Conservation (phyloP, 805 yeast species). For the Phaffomyces thermotolerans region DNA sequence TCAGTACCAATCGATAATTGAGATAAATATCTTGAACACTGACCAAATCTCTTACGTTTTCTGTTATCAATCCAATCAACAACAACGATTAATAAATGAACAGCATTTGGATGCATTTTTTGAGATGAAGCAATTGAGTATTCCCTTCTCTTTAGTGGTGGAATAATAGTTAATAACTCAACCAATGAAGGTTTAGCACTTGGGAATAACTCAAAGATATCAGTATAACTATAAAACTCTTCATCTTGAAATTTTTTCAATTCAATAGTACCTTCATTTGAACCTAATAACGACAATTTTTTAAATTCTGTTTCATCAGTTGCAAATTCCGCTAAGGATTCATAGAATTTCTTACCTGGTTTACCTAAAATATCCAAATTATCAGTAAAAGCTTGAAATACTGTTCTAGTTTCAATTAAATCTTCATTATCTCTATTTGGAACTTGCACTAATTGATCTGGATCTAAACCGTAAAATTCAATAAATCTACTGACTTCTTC, state of each 20-base stretch:
- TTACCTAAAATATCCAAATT: conserved; percentile 87
- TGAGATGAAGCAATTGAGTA: conserved; percentile 97
- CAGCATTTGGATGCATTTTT: conserved; percentile 82
- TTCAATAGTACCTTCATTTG: conserved; percentile 77
- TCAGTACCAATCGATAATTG: conserved; percentile 76
- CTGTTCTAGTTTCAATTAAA: conserved; percentile 65
- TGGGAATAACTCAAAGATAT: conserved; percentile 69
- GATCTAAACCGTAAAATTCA: conserved; percentile 60
- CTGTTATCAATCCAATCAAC: conserved; percentile 89
- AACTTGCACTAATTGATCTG: conserved; percentile 60
- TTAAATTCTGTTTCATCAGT: conserved; percentile 60
- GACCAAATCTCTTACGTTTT: conserved; percentile 87
- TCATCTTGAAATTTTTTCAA: conserved; percentile 81
- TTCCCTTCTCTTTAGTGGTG: conserved; percentile 93
- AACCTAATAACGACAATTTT: conserved; percentile 52
- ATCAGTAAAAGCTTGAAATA: conserved; percentile 72
- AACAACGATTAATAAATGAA: conserved; percentile 86
- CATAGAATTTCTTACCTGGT: conserved; percentile 93
- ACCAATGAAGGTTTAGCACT: conserved; percentile 72
- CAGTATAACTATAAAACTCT: conserved; percentile 74
- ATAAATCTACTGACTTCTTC: conserved; percentile 64
- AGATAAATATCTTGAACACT: conserved; percentile 85
- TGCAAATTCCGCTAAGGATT: conserved; percentile 68
- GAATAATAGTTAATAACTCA: conserved; percentile 64
- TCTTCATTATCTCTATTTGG: conserved; percentile 59